Base-by-base conservation (phyloP, 2,329 filamentous ascomycete genomes). In the Penicillium sp. region DNA sequence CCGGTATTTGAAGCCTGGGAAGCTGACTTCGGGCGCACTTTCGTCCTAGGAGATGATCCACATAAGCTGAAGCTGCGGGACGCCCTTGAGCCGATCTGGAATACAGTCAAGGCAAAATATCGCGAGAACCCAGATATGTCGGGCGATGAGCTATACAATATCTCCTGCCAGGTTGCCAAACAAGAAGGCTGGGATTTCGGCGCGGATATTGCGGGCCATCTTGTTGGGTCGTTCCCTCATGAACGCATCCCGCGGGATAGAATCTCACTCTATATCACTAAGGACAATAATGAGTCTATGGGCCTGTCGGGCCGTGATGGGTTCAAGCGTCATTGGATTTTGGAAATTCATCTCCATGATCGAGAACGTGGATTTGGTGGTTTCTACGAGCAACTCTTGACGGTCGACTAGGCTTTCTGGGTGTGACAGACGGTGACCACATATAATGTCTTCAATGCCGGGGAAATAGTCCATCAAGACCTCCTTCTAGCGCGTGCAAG, bases 1-100 rank as follows among this genome's bases (percentile, higher is more conserved):
- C 80, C 80, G 0, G 79, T 82, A 0, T 81, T 82, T 53, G 79
- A 81, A 48, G 72, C 70, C 0, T 83, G 78, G 77, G 80, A 82
- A 61, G 80, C 80, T 5, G 80, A 82, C 57, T 82, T 82, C 55
- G 79, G 80, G 8, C 77, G 80, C 14, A 82, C 80, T 0, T 82
- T 77, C 57, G 79, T 82, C 3, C 71, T 82, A 0, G 79, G 78
- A 4, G 56, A 74, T 46, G 79, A 82, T 49, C 74, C 76, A 1
- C 55, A 67, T 19, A 82, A 82, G 67, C 69, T 67, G 16, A 70
- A 67, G 47, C 61, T 82, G 14, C 74, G 77, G 2, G 79, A 81
- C 53, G 67, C 75, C 4, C 71, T 81, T 0, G 75, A 80, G 59
- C 78, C 78, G 0, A 67, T 77, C 10, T 82, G 78, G 78, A 60